phyloP scores from a whole-genome alignment of 2,329 filamentous ascomycete species.

The Neopestalotiopsis sp. region DNA sequence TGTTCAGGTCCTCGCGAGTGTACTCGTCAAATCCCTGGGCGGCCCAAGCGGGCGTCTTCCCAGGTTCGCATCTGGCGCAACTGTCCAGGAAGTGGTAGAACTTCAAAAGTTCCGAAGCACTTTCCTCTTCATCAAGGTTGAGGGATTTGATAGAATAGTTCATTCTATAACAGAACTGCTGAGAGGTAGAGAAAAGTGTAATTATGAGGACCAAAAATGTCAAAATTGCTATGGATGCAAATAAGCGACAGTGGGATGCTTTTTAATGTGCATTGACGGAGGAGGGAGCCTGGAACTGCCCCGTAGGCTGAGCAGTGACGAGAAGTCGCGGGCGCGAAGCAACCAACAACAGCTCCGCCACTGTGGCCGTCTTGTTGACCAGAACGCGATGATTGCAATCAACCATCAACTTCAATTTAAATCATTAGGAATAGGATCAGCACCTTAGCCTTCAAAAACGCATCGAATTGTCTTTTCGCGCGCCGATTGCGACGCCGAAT shows the following conservation, averaged over 20 bases:
- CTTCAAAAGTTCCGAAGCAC: neutral
- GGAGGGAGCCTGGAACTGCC: neutral
- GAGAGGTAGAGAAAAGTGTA: no score
- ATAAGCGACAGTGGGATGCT: neutral
- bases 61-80: neutral
- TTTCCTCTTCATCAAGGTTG: neutral
- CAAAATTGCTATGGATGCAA: neutral
- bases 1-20: no score
- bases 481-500: neutral
- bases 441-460: no score
- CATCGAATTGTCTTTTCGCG: no score
- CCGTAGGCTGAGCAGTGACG: neutral
- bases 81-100: neutral
- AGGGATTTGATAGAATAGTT: neutral
- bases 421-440: no score
- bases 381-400: no score
- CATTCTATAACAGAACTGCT: neutral
- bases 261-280: neutral
- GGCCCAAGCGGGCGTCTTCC: neutral
- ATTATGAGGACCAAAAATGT: neutral
- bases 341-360: neutral
- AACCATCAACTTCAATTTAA: neutral
- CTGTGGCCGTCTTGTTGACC: no score
- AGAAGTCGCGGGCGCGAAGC: neutral
- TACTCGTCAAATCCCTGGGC: neutral